Conservation (phyloP, 345 rosid genomes). For the Geranium brycei region DNA sequence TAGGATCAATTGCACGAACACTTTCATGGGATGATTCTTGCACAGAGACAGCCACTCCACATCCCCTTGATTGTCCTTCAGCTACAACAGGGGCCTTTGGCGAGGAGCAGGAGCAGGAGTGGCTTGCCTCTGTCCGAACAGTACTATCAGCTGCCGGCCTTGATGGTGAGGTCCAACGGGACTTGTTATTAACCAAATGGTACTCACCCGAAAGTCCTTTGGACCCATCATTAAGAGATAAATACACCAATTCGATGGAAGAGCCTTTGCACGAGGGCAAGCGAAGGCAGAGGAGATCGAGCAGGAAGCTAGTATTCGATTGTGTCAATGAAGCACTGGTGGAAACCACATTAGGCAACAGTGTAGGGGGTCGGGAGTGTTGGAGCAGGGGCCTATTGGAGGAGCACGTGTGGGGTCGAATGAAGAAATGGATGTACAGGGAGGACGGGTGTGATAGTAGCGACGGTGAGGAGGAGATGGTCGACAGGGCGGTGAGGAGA, state of each 20-base stretch:
- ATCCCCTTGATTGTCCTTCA: conserved; percentile 22
- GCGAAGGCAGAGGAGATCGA: conserved; percentile 52
- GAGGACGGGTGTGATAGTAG: conserved; percentile 21
- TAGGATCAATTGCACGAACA: conserved; percentile 53
- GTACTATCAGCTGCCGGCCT: conserved; percentile 47
- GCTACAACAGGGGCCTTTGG: conserved; percentile 20
- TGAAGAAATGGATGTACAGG: conserved; percentile 48
- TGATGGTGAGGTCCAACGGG: conserved; percentile 22
- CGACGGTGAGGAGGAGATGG: conserved; percentile 24
- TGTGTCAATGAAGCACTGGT: conserved; percentile 48
- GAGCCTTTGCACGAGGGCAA: conserved; percentile 54
- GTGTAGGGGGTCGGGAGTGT: conserved; percentile 8
- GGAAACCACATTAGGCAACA: conserved; percentile 22
- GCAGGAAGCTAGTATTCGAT: conserved; percentile 57
- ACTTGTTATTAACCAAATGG: conserved; percentile 36
- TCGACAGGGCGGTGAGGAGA: conserved; percentile 49
- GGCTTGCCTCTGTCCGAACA: conserved; percentile 41
- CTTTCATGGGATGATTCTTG: conserved; percentile 45
- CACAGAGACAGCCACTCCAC: conserved; percentile 23
- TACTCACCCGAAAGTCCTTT: conserved; percentile 67
- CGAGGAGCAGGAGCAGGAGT: conserved; percentile 52
- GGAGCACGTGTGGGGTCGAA: conserved; percentile 57
- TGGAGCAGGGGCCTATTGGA: not conserved
- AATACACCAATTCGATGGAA: conserved; percentile 23
- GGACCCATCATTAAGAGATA: conserved; percentile 59